phyloP scores from a whole-genome alignment of 805 yeast species.

The Candida orba region DNA sequence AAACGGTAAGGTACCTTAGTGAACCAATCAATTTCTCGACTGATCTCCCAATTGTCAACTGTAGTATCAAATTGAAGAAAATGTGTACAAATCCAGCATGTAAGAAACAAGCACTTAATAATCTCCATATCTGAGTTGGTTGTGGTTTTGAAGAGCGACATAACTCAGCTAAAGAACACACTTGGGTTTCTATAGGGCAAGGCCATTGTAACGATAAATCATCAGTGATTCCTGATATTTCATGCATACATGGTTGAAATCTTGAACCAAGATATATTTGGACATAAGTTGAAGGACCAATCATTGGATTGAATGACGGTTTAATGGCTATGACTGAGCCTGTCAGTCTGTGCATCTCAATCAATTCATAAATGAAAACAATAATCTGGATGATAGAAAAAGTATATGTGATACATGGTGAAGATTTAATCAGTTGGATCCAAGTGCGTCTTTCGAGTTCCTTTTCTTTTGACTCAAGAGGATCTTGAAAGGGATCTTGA shows the following conservation, averaged over 20 bases:
- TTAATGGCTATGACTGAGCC: slow-evolving; percentile 60
- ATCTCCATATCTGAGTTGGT: slow-evolving; percentile 65
- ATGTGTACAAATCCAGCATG: slow-evolving; percentile 74
- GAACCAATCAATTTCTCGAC: slow-evolving; percentile 53
- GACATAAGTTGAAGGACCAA: slow-evolving; percentile 65
- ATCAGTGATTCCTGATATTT: slow-evolving; percentile 42
- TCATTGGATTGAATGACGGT: slow-evolving; percentile 73
- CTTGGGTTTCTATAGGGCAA: slow-evolving; percentile 55
- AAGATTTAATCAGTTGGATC: not conserved
- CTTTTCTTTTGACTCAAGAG: not conserved
- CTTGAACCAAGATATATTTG: slow-evolving; percentile 66
- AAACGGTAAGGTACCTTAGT: slow-evolving; percentile 45
- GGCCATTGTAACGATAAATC: slow-evolving; percentile 44
- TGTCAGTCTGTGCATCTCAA: slow-evolving; percentile 48
- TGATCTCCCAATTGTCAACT: slow-evolving; percentile 51
- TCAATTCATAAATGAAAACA: slow-evolving; percentile 58
- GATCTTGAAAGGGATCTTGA: slow-evolving; percentile 2
- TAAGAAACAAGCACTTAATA: slow-evolving; percentile 61
- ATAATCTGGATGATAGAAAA: slow-evolving; percentile 37
- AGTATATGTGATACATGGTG: slow-evolving; percentile 9
- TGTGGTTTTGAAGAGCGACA: slow-evolving; percentile 29
- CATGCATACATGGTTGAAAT: slow-evolving; percentile 64
- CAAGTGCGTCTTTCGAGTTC: not conserved
- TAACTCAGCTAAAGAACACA: slow-evolving; percentile 47
- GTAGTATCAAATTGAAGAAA: slow-evolving; percentile 52